Evolutionary conservation across 2,329 filamentous ascomycete species (phyloP), one percentile per base, ranked within the genome.

Genomic region (Talaromyces islandicus): DNA sequence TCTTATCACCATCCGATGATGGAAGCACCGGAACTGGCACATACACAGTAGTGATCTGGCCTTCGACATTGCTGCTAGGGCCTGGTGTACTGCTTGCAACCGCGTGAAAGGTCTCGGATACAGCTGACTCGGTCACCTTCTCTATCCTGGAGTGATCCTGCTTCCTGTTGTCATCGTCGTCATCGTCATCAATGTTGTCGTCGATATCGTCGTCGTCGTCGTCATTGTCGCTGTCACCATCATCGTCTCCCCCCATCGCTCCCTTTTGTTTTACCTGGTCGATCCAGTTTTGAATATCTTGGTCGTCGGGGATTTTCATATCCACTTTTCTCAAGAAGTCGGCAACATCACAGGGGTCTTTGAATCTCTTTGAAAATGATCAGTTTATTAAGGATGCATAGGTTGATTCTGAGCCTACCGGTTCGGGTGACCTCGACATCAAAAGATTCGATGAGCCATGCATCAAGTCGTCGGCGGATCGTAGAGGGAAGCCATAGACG

Each of bases 201-300:
- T 52, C 29, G 1, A 43, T 27, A 3, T 61, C 27, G 1, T 41
- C n/a, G 1, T 58, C 38, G 4, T 54, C 12, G 19, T 57, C n/a
- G 9, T 53, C 29, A 7, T 58, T 11, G 14, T 56, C 60, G 6
- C 50, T 19, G 14, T 54, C 35, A 9, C 27, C 56, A 29, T 53
- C 35, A 32, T 43, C 46, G 0, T 7, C 10, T 52, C 51, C 56
- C 21, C 56, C 60, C 27, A 58, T 38, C 27, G 60, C 56, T 9
- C 60, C 60, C 35, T 62, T 62, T 29, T 59, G n/a, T 29, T 19
- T 21, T 17, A 46, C 57, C 46, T 46, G 30, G 6, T 54, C 46
- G 4, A 59, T 48, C 60, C 60, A 62, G 27, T 50, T 14, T 48
- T 62, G 56, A 27, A 62, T 57, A n/a, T 59, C 52, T 17, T 54